phyloP scores from a whole-genome alignment of 495 filamentous ascomycete genomes.

The Penicillium arizonense region DNA sequence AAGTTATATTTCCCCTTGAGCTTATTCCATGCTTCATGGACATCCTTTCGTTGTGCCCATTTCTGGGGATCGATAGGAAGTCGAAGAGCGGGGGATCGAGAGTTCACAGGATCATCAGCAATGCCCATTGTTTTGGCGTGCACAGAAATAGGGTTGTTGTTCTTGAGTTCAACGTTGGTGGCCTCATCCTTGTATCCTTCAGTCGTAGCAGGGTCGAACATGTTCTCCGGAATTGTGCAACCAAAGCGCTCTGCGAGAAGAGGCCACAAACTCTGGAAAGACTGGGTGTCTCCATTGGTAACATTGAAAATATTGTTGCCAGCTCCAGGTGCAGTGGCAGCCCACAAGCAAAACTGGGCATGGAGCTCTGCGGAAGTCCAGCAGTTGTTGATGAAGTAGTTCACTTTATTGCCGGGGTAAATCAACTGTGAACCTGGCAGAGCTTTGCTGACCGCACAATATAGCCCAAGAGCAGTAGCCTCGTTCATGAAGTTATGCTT shows the following conservation, averaged over 20 bases:
- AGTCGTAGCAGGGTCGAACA: slow-evolving; percentile 32
- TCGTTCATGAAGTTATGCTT: slow-evolving; percentile 59
- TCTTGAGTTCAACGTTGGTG: slow-evolving; percentile 25
- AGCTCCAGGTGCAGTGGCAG: slow-evolving; percentile 36
- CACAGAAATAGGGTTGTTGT: slow-evolving; percentile 41
- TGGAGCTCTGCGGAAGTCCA: slow-evolving; percentile 52
- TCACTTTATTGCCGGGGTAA: slow-evolving; percentile 47
- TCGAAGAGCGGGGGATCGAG: slow-evolving; percentile 29
- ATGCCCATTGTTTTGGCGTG: slow-evolving; percentile 40
- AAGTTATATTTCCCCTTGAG: slow-evolving; percentile 46
- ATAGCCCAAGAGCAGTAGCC: slow-evolving; percentile 46
- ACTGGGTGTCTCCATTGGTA: slow-evolving; percentile 52
- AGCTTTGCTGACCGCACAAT: slow-evolving; percentile 48
- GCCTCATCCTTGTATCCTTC: slow-evolving; percentile 14
- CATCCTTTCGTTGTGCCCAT: slow-evolving; percentile 50
- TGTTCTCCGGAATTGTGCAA: slow-evolving; percentile 40
- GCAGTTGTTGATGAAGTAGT: slow-evolving; percentile 50
- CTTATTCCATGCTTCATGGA: slow-evolving; percentile 46
- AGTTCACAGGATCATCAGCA: slow-evolving; percentile 19
- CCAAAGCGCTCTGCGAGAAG: slow-evolving; percentile 45
- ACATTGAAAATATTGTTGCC: slow-evolving; percentile 58
- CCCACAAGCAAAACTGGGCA: slow-evolving; percentile 54
- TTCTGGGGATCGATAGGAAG: slow-evolving; percentile 49
- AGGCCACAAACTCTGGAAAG: slow-evolving; percentile 58
- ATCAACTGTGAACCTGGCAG: slow-evolving; percentile 41